Conservation (phyloP, 2,329 filamentous ascomycete species). For the Graphilbum sp. region DNA sequence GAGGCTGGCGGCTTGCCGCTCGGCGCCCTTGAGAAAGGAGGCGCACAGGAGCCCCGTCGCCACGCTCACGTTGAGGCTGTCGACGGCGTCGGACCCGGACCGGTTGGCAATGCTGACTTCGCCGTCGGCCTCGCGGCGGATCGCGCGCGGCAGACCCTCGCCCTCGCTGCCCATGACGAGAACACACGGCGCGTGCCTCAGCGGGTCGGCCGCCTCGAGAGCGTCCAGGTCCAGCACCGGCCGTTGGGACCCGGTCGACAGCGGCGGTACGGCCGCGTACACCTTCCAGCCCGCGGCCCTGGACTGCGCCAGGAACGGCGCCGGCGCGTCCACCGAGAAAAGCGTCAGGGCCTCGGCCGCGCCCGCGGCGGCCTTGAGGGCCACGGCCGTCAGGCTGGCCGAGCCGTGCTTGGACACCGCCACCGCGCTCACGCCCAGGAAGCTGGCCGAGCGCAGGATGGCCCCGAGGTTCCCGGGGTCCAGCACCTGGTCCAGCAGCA, state of each 20-base stretch:
- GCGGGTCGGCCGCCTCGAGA: constrained; percentile 32
- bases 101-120: constrained; percentile 48
- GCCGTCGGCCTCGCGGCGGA: constrained; percentile 50
- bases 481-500: constrained; percentile 59
- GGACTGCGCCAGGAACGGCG: constrained; percentile 53
- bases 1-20: too few relatives aligned
- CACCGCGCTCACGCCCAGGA: constrained; percentile 77
- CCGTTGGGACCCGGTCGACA: neutral
- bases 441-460: constrained; percentile 76
- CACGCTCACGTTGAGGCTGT: constrained; percentile 88
- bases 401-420: constrained; percentile 59
- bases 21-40: constrained; percentile 36
- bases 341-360: constrained; percentile 68
- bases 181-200: constrained; percentile 49
- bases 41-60: constrained; percentile 64
- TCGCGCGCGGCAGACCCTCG: constrained; percentile 47
- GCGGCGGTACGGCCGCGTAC: constrained; percentile 50
- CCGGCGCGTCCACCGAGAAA: constrained; percentile 50
- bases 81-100: constrained; percentile 41
- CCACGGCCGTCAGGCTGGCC: constrained; percentile 57
- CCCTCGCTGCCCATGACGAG: constrained; percentile 75
- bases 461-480: constrained; percentile 86
- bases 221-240: constrained; percentile 26
- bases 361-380: constrained; percentile 76
- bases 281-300: constrained; percentile 62